These are phyloP conservation scores for Hymenoscyphus scutula DNA, from an alignment of 2,329 filamentous ascomycete genomes.

Conservation along the genomic window DNA sequence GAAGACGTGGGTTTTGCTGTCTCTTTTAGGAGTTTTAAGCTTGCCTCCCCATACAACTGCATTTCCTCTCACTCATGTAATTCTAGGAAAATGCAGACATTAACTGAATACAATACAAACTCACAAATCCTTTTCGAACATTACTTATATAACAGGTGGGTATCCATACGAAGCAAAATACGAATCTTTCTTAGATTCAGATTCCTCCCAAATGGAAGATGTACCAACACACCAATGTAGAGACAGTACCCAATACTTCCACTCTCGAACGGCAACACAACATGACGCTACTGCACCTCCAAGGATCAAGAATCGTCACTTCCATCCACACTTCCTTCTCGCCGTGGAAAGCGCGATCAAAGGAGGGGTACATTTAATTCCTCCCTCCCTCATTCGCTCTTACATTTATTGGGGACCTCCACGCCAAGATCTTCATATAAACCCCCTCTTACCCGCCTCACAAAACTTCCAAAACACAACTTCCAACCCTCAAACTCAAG, in stretches of 20 bases:
- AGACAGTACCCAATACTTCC: no score
- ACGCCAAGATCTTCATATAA: not conserved
- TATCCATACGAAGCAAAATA: no score
- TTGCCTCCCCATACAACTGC: not conserved
- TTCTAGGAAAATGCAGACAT: not conserved
- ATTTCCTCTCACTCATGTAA: not conserved
- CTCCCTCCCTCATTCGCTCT: not conserved
- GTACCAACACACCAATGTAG: no score
- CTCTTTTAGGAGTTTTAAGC: not conserved
- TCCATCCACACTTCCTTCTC: not conserved
- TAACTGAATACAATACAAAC: not conserved
- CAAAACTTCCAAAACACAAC: not conserved
- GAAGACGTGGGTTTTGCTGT: no score
- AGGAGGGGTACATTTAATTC: not conserved
- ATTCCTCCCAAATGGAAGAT: no score
- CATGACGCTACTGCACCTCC: not conserved
- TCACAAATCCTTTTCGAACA: no score
- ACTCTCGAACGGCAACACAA: not conserved
- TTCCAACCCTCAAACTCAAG: not conserved
- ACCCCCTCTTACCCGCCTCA: not conserved
- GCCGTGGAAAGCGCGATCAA: not conserved
- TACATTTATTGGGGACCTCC: not conserved
- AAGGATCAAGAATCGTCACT: not conserved
- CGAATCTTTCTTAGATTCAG: no score
- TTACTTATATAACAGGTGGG: no score